Percentiles rank a stretch among this genome's conserved stretches.
Evolutionary conservation across 2,329 filamentous ascomycete species (phyloP).

Genomic region (Verticillium isaacii): DNA sequence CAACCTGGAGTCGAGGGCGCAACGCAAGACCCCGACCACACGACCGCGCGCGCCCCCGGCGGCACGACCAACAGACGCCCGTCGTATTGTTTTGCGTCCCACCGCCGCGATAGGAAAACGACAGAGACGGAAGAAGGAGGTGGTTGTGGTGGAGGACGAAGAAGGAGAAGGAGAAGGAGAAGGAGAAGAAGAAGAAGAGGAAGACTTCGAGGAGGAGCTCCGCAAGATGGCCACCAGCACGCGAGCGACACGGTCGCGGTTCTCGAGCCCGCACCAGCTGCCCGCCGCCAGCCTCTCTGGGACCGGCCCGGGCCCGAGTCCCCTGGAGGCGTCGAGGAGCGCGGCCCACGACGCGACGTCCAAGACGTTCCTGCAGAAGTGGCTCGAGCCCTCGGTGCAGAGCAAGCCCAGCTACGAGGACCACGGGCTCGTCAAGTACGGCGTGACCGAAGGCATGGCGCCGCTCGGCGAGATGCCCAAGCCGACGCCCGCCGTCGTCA

Average conservation of each 20-base stretch:
- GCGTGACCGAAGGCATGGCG: conserved; percentile 79
- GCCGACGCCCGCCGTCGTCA: conserved; percentile 33
- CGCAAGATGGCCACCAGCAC: conserved; percentile 39
- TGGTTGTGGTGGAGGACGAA: conserved; percentile 31
- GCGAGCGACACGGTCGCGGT: conserved; percentile 50
- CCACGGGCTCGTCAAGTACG: conserved; percentile 65
- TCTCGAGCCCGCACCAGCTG: conserved; percentile 46
- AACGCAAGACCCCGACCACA: not conserved
- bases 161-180: conserved; percentile 81
- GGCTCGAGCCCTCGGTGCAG: conserved; percentile 55
- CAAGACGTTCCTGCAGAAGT: conserved; percentile 48
- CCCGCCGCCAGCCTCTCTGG: conserved; percentile 21
- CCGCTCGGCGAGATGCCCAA: conserved; percentile 71
- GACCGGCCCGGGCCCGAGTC: conserved; percentile 8
- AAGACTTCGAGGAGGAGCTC: conserved; percentile 23
- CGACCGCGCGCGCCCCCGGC: not conserved
- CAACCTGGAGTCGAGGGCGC: not conserved
- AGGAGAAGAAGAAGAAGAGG: conserved; percentile 68
- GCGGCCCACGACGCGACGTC: conserved; percentile 29
- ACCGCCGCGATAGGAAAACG: not conserved
- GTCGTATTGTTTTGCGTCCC: not conserved
- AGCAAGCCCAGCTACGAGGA: conserved; percentile 73
- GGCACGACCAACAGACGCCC: not conserved
- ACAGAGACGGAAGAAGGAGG: not conserved
- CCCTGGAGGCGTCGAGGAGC: conserved; percentile 31